Evolutionary conservation across 2,329 filamentous ascomycete species (phyloP).

Genomic region (Aschersonia sp.): DNA sequence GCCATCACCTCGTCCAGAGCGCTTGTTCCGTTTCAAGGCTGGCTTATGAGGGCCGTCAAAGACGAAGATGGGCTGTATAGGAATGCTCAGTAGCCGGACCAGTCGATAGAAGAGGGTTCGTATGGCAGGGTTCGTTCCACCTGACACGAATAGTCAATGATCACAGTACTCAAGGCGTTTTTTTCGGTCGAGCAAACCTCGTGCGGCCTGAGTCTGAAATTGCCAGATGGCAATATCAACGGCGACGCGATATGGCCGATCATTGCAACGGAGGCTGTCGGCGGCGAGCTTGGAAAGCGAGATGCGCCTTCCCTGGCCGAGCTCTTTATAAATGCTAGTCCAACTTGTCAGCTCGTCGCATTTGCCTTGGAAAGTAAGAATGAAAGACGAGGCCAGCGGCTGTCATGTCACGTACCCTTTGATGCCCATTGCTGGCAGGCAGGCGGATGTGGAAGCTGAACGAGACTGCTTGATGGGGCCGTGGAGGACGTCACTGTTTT

Average conservation of each 20-base stretch:
- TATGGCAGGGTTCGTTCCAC: conserved; percentile 79
- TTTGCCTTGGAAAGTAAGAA: not conserved
- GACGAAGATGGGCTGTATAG: conserved; percentile 79
- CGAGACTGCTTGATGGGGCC: no score
- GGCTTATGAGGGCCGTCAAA: conserved; percentile 83
- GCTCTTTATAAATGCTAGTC: conserved; percentile 72
- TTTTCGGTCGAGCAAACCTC: conserved; percentile 29
- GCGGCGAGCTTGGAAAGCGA: conserved; percentile 73
- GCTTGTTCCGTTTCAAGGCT: conserved; percentile 76
- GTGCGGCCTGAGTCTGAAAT: conserved; percentile 77
- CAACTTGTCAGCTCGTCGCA: no score
- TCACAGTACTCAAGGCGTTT: not conserved
- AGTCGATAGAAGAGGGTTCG: conserved; percentile 89
- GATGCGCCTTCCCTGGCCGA: conserved; percentile 66
- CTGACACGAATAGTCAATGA: conserved; percentile 18
- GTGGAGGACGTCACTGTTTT: conserved; percentile 12
- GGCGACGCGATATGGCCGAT: conserved; percentile 68
- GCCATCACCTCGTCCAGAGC: conserved; percentile 47
- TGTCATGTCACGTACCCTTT: conserved; percentile 33
- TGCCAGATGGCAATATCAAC: conserved; percentile 97
- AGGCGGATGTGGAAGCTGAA: not conserved
- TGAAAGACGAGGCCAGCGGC: no score
- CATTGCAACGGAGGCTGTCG: conserved; percentile 55
- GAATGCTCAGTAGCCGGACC: conserved; percentile 57
- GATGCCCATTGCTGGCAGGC: conserved; percentile 39